Conservation (phyloP, 2,329 filamentous ascomycete species). For the Westerdykella ornata region DNA sequence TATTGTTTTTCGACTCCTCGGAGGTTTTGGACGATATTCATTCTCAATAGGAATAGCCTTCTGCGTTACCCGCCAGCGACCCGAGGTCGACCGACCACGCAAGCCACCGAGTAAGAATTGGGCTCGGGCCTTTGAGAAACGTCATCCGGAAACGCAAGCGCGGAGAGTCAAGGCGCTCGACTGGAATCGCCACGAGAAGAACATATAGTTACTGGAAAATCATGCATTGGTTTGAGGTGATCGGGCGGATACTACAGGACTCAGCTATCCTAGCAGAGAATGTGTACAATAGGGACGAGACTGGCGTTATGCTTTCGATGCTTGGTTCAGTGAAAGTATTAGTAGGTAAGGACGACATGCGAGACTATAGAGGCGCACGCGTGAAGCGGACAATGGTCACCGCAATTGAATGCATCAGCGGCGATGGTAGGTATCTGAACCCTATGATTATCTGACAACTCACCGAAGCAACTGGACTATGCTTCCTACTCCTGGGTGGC, state of each 20-base stretch:
- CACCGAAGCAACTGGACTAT: constrained; percentile 5
- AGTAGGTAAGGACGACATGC: constrained; percentile 15
- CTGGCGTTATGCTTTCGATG: constrained; percentile 13
- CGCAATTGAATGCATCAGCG: constrained; percentile 10
- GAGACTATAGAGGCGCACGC: constrained; percentile 13
- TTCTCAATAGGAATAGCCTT: too few species aligned
- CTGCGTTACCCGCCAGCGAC: constrained; percentile 9
- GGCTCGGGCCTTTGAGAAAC: constrained; percentile 11
- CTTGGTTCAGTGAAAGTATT: constrained; percentile 13
- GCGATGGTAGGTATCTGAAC: constrained; percentile 8
- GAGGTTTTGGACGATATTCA: too few species aligned
- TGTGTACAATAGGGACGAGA: constrained; percentile 21
- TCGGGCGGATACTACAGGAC: constrained; percentile 10
- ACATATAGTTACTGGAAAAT: constrained; percentile 18
- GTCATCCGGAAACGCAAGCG: constrained; percentile 11
- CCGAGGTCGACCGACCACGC: constrained; percentile 3
- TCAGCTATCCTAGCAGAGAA: constrained; percentile 13
- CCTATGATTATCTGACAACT: constrained; percentile 12
- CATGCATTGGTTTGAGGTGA: constrained; percentile 19
- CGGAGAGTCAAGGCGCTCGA: constrained; percentile 13
- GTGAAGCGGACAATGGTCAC: constrained; percentile 18
- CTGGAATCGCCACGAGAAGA: constrained; percentile 17
- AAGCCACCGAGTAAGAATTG: constrained; percentile 14
- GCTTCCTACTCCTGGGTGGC: constrained; percentile 10
- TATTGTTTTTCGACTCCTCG: too few species aligned